Evolutionary conservation across 1,139 yeast species (phyloP), one percentile per base, ranked within the genome.

Genomic region (Lodderomyces oxycetoniae): DNA sequence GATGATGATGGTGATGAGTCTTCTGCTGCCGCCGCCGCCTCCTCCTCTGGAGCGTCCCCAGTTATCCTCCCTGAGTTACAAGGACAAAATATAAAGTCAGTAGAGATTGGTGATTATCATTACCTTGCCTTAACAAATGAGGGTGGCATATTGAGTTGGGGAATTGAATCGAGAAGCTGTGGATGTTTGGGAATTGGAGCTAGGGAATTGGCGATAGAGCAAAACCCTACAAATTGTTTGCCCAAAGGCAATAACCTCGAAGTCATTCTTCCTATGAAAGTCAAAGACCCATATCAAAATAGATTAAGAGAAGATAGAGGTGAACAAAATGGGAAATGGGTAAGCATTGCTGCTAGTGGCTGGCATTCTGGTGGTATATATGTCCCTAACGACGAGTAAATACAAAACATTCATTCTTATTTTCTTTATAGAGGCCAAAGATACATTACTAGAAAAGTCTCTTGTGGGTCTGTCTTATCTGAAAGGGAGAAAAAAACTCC

Each of bases 31-130:
- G 4, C n/a, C 12, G 5, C 25, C n/a, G 25, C 9, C 7, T 20
- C 22, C 7, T 20, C 22, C 7, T 20, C 22, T 8, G 17, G 16
- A 17, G 9, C 17, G 4, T 19, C 13, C 34, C 44, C 44, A 7
- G 26, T 35, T 3, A 44, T 70, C 2, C 44, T 67, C 14, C 59
- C 62, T 0, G 69, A 64, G 35, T 50, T 80, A 14, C 86, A 79
- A 42, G 63, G 73, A 6, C 55, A 53, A 13, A 69, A 71, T 6
- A 69, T 84, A 23, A 44, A 44, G 23, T 24, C 39, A 7, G 57
- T 84, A 2, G 78, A 77, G 2, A 71, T 79, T 39, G 95, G 93
- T 0, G 94, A 85, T 50, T 79, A 82, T 48, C 95, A 85, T 51
- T 67, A 58, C 31, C 50, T 84, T 35, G 93, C 87, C 0, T 57